phyloP scores from a whole-genome alignment of 768 basidiomycete genomes.

The Suillus placidus region DNA sequence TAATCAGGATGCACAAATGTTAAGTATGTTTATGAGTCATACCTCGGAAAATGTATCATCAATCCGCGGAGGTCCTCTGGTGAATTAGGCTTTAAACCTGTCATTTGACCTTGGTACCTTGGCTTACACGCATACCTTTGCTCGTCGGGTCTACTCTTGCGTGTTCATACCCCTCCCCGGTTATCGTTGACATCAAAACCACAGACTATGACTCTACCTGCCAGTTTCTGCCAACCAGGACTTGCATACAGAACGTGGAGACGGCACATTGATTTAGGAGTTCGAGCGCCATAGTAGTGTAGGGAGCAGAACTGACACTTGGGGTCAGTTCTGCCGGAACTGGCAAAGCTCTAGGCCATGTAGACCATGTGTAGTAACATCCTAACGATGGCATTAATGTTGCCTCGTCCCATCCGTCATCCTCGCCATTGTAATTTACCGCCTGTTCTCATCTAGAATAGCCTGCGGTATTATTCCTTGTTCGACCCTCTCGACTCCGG shows the following conservation, averaged over 20 bases:
- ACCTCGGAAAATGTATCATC: not conserved
- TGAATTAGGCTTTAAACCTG: not conserved
- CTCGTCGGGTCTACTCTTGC: not conserved
- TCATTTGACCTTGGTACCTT: not conserved
- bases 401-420: too few species aligned
- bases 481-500: not conserved
- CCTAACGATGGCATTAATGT: too few species aligned
- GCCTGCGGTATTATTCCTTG: too few species aligned
- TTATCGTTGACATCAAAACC: not conserved
- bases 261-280: not conserved
- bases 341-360: too few species aligned
- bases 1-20: constrained; percentile 31
- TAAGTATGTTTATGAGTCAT: not conserved
- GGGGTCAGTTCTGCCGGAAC: too few species aligned
- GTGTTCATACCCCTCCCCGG: not conserved
- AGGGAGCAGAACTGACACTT: too few species aligned
- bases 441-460: too few species aligned
- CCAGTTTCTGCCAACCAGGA: not conserved
- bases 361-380: too few species aligned
- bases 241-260: not conserved
- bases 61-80: not conserved
- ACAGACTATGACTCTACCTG: not conserved
- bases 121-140: not conserved
- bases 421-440: too few species aligned
- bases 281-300: not conserved